phyloP scores from a whole-genome alignment of 371 early-diverging fungal genomes.

The Mucor mucedo region DNA sequence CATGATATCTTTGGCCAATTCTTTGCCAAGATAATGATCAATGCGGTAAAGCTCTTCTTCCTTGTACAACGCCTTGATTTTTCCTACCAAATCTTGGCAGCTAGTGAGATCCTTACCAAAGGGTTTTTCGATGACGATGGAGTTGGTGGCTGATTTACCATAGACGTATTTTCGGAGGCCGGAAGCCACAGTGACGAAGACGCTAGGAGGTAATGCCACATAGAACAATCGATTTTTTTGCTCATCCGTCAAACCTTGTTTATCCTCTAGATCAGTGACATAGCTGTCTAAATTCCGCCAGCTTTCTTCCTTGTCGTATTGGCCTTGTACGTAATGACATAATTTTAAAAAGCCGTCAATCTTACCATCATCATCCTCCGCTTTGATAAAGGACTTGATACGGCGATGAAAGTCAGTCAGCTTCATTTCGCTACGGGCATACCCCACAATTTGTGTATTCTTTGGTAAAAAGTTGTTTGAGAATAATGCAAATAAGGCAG shows the following conservation, averaged over 20 bases:
- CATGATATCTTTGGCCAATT: conserved; percentile 97
- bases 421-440: conserved; percentile 83
- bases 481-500: conserved; percentile 91
- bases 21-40: conserved; percentile 98
- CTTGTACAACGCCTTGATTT: conserved; percentile 74
- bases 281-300: conserved; percentile 69
- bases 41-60: conserved; percentile 97
- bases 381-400: conserved; percentile 72
- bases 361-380: conserved; percentile 54
- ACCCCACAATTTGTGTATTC: conserved; percentile 87
- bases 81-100: conserved; percentile 70
- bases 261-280: conserved; percentile 60
- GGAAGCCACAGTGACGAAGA: conserved; percentile 85
- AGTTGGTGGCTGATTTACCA: conserved; percentile 58
- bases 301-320: conserved; percentile 84
- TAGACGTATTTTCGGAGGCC: conserved; percentile 75
- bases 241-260: conserved; percentile 37
- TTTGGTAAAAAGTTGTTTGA: conserved; percentile 78
- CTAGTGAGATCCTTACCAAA: conserved; percentile 94
- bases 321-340: conserved; percentile 87
- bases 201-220: conserved; percentile 97
- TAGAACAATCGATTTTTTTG: conserved; percentile 86
- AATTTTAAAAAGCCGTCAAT: conserved; percentile 69
- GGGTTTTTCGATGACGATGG: conserved; percentile 98
- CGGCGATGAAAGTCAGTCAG: conserved; percentile 73